phyloP scores from a whole-genome alignment of 192 early-diverging fungal genomes.

The Gonapodya sp. region DNA sequence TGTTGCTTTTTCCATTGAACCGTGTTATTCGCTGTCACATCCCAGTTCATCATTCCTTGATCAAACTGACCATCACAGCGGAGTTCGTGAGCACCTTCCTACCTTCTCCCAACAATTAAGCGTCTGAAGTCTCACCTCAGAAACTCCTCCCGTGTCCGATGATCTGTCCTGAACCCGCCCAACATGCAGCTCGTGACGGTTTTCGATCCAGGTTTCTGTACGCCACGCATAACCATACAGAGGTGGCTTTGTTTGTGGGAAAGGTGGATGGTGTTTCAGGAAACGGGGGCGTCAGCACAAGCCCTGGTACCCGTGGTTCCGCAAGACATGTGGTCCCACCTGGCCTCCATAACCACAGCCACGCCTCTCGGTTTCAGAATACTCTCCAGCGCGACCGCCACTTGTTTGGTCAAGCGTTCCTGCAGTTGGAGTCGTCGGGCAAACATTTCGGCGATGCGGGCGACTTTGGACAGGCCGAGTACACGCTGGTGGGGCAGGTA shows the following conservation, averaged over 20 bases:
- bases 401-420: conserved; percentile 96
- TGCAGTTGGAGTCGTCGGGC: conserved; percentile 90
- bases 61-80: too few relatives aligned
- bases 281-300: too few relatives aligned
- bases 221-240: conserved; percentile 97
- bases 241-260: conserved; percentile 66
- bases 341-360: conserved; percentile 94
- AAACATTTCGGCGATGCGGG: conserved; percentile 98
- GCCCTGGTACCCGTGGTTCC: conserved; percentile 14
- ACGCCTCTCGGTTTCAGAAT: conserved; percentile 91
- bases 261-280: not conserved
- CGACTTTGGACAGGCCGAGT: conserved; percentile 91
- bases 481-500: conserved; percentile 95
- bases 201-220: conserved; percentile 89
- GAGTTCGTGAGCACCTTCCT: too few relatives aligned
- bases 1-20: too few relatives aligned
- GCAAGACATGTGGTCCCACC: conserved; percentile 40
- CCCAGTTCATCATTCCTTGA: too few relatives aligned
- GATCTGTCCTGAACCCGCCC: conserved; percentile 81
- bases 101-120: too few relatives aligned
- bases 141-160: conserved; percentile 94
- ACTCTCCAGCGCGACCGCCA: conserved; percentile 82
- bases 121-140: conserved; percentile 50
- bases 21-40: too few relatives aligned
- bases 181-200: conserved; percentile 95